Evolutionary conservation across 495 filamentous ascomycete species (phyloP).

Genomic region (Penicillium desertorum): DNA sequence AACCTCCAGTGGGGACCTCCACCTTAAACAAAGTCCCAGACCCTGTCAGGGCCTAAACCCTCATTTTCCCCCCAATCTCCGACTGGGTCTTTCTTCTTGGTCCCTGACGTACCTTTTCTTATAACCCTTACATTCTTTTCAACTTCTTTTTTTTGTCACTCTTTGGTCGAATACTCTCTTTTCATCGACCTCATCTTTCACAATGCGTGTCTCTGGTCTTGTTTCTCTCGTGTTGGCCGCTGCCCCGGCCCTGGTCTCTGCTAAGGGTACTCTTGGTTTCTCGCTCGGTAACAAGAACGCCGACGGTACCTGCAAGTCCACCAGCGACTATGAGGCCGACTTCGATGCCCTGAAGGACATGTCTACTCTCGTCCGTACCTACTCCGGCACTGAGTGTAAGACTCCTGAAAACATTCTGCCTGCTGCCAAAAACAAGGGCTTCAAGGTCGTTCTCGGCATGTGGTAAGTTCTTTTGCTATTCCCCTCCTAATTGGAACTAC

Average conservation of each 20-base stretch:
- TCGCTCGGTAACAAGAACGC: conserved; percentile 50
- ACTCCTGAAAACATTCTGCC: conserved; percentile 66
- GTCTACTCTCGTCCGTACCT: conserved; percentile 64
- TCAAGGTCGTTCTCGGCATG: conserved; percentile 73
- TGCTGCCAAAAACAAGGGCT: conserved; percentile 67
- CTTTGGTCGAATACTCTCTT: conserved; percentile 7
- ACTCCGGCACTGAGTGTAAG: conserved; percentile 64
- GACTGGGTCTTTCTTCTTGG: conserved; percentile 8
- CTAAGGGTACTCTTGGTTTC: conserved; percentile 49
- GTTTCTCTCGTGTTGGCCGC: conserved; percentile 44
- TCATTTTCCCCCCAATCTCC: conserved; percentile 9
- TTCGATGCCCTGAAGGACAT: conserved; percentile 59
- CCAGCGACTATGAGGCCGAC: conserved; percentile 64
- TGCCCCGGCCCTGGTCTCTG: conserved; percentile 42
- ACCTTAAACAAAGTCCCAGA: conserved; percentile 9
- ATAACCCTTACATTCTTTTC: conserved; percentile 5
- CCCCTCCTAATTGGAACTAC: conserved; percentile 1
- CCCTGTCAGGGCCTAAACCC: conserved; percentile 18
- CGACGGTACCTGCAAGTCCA: conserved; percentile 63
- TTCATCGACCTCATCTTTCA: conserved; percentile 18
- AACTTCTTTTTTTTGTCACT: conserved; percentile 6
- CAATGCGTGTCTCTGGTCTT: conserved; percentile 46
- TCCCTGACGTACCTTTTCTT: conserved; percentile 15
- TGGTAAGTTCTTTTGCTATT: conserved; percentile 54
- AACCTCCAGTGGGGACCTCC: conserved; percentile 12